Percentiles rank a stretch among this genome's conserved stretches.
phyloP scores from a whole-genome alignment of 305 asterid genomes.

The Rubia tinctorum region DNA sequence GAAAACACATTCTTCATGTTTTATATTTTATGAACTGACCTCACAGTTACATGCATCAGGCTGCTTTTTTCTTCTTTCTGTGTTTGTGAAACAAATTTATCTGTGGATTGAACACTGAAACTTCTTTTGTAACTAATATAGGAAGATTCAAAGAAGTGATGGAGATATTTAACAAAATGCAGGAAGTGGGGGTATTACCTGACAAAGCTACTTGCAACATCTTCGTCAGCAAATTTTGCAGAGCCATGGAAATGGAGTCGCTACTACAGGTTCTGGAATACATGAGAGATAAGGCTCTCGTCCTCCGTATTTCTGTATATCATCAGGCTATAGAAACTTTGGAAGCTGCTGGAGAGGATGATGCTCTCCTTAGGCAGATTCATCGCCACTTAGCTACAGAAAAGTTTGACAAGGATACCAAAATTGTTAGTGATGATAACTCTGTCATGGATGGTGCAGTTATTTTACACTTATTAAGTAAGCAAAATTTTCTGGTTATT shows the following conservation, averaged over 20 bases:
- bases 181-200: conserved; percentile 73
- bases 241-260: conserved; percentile 48
- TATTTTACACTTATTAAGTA: conserved; percentile 40
- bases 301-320: conserved; percentile 73
- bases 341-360: conserved; percentile 30
- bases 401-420: conserved; percentile 24
- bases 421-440: conserved; percentile 16
- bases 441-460: conserved; percentile 39
- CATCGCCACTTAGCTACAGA: conserved; percentile 57
- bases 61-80: neutral
- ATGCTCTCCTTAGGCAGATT: conserved; percentile 58
- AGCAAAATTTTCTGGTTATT: conserved; percentile 54
- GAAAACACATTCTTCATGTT: neutral
- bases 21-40: neutral
- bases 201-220: conserved; percentile 94
- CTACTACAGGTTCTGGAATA: conserved; percentile 62
- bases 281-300: conserved; percentile 74
- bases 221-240: conserved; percentile 64
- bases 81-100: neutral
- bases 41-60: neutral
- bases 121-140: conserved; percentile 21
- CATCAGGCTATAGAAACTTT: conserved; percentile 52
- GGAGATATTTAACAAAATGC: conserved; percentile 82
- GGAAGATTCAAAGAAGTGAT: conserved; percentile 63
- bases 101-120: neutral